Percentiles rank a stretch among this genome's conserved stretches.
Evolutionary conservation across 768 basidiomycete genomes (phyloP).

Genomic region (Kwoniella bestiolae): DNA sequence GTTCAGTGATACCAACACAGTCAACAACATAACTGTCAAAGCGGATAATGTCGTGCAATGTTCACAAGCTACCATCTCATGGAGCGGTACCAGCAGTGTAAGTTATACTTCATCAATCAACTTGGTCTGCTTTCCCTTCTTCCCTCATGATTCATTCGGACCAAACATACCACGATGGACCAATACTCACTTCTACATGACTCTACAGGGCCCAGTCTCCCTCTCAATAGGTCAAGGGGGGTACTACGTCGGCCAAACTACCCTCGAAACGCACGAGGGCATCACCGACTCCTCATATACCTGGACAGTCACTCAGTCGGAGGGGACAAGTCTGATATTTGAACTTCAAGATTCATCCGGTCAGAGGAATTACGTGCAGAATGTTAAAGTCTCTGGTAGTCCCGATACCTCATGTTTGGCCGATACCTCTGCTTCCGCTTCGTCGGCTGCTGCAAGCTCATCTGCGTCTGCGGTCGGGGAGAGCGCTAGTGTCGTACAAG

Average conservation of each 20-base stretch:
- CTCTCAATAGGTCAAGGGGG: constrained; percentile 51
- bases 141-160: too few relatives aligned
- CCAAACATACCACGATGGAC: background rate
- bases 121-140: too few relatives aligned
- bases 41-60: constrained; percentile 48
- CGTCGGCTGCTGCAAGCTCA: too few relatives aligned
- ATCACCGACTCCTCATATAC: constrained; percentile 25
- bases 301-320: constrained; percentile 43
- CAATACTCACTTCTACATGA: too few relatives aligned
- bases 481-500: background rate
- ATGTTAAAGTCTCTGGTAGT: constrained; percentile 38
- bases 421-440: too few relatives aligned
- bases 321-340: constrained; percentile 46
- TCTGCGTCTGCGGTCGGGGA: too few relatives aligned
- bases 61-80: constrained; percentile 42
- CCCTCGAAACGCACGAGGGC: constrained; percentile 30
- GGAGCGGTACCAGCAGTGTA: constrained; percentile 38
- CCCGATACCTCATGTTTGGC: constrained; percentile 14
- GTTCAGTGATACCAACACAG: constrained; percentile 16
- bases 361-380: constrained; percentile 50
- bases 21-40: constrained; percentile 46
- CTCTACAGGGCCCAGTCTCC: constrained; percentile 41
- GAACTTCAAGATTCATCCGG: constrained; percentile 47
- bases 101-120: background rate
- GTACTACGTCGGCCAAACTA: constrained; percentile 44